A percentile compares a stretch with the other conserved stretches of the same genome.
These are phyloP conservation scores for Cardamine chenopodiifolia DNA, from an alignment of 345 rosid genomes.

Conservation along the genomic window DNA sequence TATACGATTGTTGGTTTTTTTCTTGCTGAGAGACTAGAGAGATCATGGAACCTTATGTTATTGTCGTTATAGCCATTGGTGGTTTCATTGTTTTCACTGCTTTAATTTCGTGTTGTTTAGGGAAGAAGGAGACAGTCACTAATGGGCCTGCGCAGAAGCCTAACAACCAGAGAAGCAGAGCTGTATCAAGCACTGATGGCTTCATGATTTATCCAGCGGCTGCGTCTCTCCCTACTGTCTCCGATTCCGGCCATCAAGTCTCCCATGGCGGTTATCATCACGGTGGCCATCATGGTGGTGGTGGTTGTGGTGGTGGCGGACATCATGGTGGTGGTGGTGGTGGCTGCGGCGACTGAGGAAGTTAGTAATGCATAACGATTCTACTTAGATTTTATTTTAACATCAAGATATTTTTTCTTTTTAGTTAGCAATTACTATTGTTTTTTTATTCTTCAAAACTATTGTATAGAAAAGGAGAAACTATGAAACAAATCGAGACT, in stretches of 20 bases:
- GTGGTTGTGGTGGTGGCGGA: not conserved
- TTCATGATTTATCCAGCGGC: slow-evolving; percentile 28
- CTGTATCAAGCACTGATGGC: slow-evolving; percentile 5
- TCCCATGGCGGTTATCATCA: not conserved
- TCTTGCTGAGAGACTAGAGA: slow-evolving; percentile 11
- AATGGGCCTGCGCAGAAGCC: slow-evolving; percentile 7
- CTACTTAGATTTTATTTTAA: not conserved
- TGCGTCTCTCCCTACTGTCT: slow-evolving; percentile 35
- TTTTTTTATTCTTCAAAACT: too few relatives aligned
- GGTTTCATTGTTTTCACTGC: not conserved
- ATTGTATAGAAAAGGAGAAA: too few relatives aligned
- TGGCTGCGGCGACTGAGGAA: not conserved
- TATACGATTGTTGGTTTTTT: slow-evolving; percentile 1
- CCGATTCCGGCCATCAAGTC: not conserved
- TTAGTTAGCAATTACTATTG: too few relatives aligned
- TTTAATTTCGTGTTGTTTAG: not conserved
- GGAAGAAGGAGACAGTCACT: not conserved
- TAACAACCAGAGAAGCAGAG: slow-evolving; percentile 22
- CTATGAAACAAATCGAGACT: too few relatives aligned
- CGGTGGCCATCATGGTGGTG: not conserved
- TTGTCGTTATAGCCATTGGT: not conserved
- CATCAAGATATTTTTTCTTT: not conserved
- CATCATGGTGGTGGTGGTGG: not conserved
- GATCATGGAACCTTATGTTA: slow-evolving; percentile 5
- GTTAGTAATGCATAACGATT: not conserved